Conservation (phyloP, 1,284 basidiomycete species). For the Ceratobasidium papillatum region DNA sequence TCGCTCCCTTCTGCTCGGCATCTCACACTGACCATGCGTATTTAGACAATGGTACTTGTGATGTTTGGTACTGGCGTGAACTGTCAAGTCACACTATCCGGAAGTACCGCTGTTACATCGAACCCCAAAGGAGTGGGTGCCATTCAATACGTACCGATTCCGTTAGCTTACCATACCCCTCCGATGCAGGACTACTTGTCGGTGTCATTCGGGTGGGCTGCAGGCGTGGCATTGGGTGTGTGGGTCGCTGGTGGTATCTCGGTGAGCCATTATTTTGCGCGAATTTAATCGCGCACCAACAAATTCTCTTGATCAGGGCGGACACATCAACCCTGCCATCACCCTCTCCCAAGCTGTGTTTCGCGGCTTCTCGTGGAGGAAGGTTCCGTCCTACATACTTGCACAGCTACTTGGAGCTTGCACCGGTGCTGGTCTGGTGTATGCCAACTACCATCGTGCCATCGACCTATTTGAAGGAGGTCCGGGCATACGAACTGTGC, state of each 20-base stretch:
- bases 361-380: conserved; percentile 78
- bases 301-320: conserved; percentile 58
- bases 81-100: conserved; percentile 70
- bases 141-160: conserved; percentile 50
- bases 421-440: conserved; percentile 72
- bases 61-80: conserved; percentile 71
- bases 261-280: background rate
- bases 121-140: conserved; percentile 68
- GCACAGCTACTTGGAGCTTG: conserved; percentile 76
- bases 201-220: conserved; percentile 71
- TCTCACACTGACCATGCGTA: background rate
- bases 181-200: conserved; percentile 63
- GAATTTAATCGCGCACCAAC: background rate
- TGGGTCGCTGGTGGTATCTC: conserved; percentile 73
- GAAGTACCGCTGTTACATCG: conserved; percentile 60
- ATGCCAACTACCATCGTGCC: conserved; percentile 75
- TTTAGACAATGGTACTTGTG: conserved; percentile 64
- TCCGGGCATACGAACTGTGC: conserved; percentile 61
- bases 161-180: background rate
- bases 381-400: conserved; percentile 69
- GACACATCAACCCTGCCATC: conserved; percentile 80
- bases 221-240: conserved; percentile 70
- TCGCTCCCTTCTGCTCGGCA: background rate
- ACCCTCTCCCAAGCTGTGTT: conserved; percentile 73
- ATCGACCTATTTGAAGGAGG: conserved; percentile 76